These are phyloP conservation scores for Parathielavia appendiculata DNA, from an alignment of 495 filamentous ascomycete genomes.

Conservation along the genomic window DNA sequence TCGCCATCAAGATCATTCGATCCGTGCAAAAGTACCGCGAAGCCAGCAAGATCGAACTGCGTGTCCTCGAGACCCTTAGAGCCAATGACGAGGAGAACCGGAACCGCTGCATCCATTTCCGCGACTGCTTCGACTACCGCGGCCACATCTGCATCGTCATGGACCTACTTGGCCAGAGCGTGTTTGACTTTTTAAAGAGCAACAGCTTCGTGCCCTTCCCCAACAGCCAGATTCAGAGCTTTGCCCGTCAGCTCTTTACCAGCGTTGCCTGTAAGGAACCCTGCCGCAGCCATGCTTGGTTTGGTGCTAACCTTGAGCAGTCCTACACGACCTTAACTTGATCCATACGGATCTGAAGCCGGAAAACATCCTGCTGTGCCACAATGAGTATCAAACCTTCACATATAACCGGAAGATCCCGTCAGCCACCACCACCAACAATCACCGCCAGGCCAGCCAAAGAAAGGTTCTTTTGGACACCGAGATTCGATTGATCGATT, in stretches of 20 bases:
- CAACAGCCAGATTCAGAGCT: constrained; percentile 97
- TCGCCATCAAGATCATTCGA: constrained; percentile 95
- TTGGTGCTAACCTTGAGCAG: constrained; percentile 39
- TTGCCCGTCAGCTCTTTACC: constrained; percentile 92
- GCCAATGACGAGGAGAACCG: constrained; percentile 87
- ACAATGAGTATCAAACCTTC: constrained; percentile 87
- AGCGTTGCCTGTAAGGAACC: constrained; percentile 86
- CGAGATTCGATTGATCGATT: constrained; percentile 95
- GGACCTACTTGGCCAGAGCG: constrained; percentile 90
- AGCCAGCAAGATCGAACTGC: constrained; percentile 90
- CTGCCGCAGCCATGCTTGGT: neutral
- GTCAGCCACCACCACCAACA: constrained; percentile 73
- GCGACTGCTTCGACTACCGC: constrained; percentile 95
- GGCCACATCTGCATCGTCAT: constrained; percentile 99
- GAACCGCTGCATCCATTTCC: constrained; percentile 94
- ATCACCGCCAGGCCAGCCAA: constrained; percentile 68
- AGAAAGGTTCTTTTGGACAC: constrained; percentile 86
- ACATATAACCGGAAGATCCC: constrained; percentile 94
- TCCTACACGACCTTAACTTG: constrained; percentile 94
- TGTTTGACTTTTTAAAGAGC: constrained; percentile 96
- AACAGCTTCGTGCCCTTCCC: constrained; percentile 95
- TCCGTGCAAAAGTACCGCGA: constrained; percentile 98
- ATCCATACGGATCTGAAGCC: constrained; percentile 98
- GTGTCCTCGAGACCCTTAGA: constrained; percentile 83
- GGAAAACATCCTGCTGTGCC: constrained; percentile 93